Conservation (phyloP, 176 grass and related monocot species). For the Luzula sylvatica region DNA sequence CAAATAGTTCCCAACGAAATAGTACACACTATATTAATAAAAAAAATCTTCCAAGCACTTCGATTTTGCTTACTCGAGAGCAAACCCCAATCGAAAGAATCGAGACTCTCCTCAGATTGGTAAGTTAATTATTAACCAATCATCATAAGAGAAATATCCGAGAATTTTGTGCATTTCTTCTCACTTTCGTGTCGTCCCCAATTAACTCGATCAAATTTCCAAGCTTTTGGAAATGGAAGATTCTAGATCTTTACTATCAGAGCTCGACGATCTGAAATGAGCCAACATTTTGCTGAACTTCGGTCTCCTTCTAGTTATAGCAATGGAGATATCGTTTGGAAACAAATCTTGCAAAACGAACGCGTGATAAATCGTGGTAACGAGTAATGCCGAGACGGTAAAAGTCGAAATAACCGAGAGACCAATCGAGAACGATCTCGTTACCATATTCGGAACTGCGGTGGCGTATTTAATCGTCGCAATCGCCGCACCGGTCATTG, state of each 20-base stretch:
- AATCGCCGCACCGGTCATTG: slow-evolving; percentile 63
- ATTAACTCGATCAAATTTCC: neutral
- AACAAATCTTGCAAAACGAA: slow-evolving; percentile 82
- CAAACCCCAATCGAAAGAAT: neutral
- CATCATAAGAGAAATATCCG: slow-evolving; percentile 9
- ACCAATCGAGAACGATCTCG: slow-evolving; percentile 38
- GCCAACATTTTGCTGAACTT: slow-evolving; percentile 74
- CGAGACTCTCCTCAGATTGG: slow-evolving; percentile 5
- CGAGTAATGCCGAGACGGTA: slow-evolving; percentile 59
- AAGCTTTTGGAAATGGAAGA: slow-evolving; percentile 31
- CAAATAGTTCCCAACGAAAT: too few relatives aligned
- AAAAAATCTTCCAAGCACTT: too few relatives aligned
- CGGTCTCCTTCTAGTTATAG: slow-evolving; percentile 54
- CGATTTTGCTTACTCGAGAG: neutral
- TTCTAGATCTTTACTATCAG: slow-evolving; percentile 55
- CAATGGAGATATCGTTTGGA: slow-evolving; percentile 94
- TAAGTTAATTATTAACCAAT: slow-evolving; percentile 8
- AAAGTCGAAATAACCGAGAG: slow-evolving; percentile 68
- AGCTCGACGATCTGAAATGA: slow-evolving; percentile 56
- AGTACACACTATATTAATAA: too few relatives aligned
- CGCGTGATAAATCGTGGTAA: slow-evolving; percentile 65
- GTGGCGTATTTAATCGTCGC: slow-evolving; percentile 71
- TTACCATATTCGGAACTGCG: slow-evolving; percentile 61
- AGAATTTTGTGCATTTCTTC: neutral
- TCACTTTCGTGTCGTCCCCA: neutral